Base-by-base conservation (phyloP, 352 stramenopile species). In the Phytopythium mirpurense region DNA sequence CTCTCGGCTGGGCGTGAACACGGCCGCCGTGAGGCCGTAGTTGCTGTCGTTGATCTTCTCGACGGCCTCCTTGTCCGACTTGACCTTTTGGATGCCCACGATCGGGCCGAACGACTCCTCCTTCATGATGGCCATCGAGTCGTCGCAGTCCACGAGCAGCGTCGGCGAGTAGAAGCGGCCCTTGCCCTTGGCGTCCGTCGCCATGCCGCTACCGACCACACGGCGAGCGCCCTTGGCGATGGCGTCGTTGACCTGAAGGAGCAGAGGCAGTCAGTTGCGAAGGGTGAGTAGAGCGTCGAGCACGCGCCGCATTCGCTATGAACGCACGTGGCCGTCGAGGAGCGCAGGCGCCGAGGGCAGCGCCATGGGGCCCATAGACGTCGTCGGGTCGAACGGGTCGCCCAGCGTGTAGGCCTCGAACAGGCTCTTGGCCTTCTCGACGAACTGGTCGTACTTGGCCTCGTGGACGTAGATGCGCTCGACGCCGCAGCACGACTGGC, bases 391-490 rank as follows among this genome's bases (percentile, higher is more conserved):
- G 15, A 73, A 68, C 27, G 85, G 85, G 49, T 93, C 67, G 42
- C 82, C 83, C 8, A 91, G 58, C 21, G 54, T 62, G 62, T 89
- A 89, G 10, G 65, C 66, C 45, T 90, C 70, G 55, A 92, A 83
- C 37, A 89, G 70, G 12, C 63, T 71, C 41, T 72, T 74, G 7
- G 77, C 79, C 40, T 75, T 78, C 18, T 80, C 75, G 40, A 92
- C 47, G 42, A 95, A 95, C 53, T 70, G 55, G 58, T 95, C 77
- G 62, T 92, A 91, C 54, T 90, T 80, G 43, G 61, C 65, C 47
- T 85, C 74, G 54, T 95, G 83, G 34, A 95, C 85, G 56, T 91
- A 95, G 53, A 92, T 86, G 40, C 85, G 72, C 65, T 95, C 85
- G 44, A 90, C 70, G 51, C 70, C 79, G 54, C 83, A 92, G 67